Conservation (phyloP, 441 rosid species). For the Kokia cookei region DNA sequence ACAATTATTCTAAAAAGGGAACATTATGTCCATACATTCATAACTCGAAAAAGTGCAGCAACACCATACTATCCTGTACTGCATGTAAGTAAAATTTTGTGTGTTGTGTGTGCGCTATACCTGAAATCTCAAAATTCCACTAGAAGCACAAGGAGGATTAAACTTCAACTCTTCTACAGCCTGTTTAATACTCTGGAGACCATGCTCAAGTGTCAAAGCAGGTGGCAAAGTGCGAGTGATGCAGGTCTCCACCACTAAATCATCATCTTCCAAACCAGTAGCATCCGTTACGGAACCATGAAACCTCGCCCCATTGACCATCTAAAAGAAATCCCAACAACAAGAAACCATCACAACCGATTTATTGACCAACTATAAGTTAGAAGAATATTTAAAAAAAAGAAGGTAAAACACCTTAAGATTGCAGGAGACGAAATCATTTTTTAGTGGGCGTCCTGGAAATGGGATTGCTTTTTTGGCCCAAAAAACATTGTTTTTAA, state of each 20-base stretch:
- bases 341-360: slow-evolving; percentile 2
- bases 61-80: background rate
- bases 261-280: slow-evolving; percentile 36
- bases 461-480: slow-evolving; percentile 1
- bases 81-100: background rate
- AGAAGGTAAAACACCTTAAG: slow-evolving; percentile 15
- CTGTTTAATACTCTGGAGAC: slow-evolving; percentile 47
- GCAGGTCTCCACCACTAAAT: slow-evolving; percentile 54
- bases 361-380: background rate
- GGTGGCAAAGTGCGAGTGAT: slow-evolving; percentile 67
- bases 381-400: background rate
- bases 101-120: slow-evolving; percentile 19
- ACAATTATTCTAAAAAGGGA: background rate
- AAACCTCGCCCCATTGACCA: slow-evolving; percentile 43
- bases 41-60: background rate
- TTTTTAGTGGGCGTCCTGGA: slow-evolving; percentile 14
- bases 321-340: slow-evolving; percentile 20
- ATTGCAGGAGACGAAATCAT: slow-evolving; percentile 7
- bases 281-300: slow-evolving; percentile 49
- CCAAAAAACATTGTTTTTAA: background rate
- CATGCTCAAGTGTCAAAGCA: slow-evolving; percentile 70
- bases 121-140: slow-evolving; percentile 72
- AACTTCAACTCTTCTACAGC: slow-evolving; percentile 57
- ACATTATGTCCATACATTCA: background rate
- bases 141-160: slow-evolving; percentile 54